Conservation (phyloP, 495 filamentous ascomycete species). For the Penicillium egyptiacum region DNA sequence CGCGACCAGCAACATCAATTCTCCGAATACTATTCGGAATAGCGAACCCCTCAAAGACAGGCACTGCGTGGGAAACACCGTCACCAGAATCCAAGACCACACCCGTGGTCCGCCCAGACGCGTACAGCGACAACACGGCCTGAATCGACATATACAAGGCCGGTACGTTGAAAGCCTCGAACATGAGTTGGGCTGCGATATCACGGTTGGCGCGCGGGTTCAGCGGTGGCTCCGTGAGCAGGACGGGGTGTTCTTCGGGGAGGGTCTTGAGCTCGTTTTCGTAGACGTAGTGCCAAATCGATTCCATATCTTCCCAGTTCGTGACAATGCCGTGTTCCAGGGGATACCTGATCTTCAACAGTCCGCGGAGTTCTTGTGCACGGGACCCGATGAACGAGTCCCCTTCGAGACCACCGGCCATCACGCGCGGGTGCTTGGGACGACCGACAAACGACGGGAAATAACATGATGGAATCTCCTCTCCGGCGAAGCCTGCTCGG, state of each 20-base stretch:
- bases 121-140: conserved; percentile 93
- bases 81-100: conserved; percentile 95
- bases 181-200: conserved; percentile 94
- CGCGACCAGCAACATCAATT: conserved; percentile 96
- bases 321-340: conserved; percentile 98
- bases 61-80: conserved; percentile 95
- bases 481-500: conserved; percentile 92
- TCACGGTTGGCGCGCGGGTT: conserved; percentile 96
- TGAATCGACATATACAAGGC: conserved; percentile 96
- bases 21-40: conserved; percentile 91
- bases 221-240: conserved; percentile 94
- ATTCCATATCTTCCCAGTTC: conserved; percentile 99
- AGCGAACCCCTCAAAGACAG: conserved; percentile 96
- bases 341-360: conserved; percentile 93
- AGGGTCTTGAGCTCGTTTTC: conserved; percentile 86
- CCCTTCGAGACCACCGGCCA: conserved; percentile 93
- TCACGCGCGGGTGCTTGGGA: conserved; percentile 93
- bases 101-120: conserved; percentile 93
- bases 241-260: conserved; percentile 97
- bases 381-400: conserved; percentile 96
- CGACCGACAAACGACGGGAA: conserved; percentile 98
- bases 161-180: conserved; percentile 98
- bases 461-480: conserved; percentile 91
- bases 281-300: conserved; percentile 92
- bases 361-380: conserved; percentile 86